phyloP scores from a whole-genome alignment of 1,284 basidiomycete genomes.

The Pyrrhoderma lamaoense region DNA sequence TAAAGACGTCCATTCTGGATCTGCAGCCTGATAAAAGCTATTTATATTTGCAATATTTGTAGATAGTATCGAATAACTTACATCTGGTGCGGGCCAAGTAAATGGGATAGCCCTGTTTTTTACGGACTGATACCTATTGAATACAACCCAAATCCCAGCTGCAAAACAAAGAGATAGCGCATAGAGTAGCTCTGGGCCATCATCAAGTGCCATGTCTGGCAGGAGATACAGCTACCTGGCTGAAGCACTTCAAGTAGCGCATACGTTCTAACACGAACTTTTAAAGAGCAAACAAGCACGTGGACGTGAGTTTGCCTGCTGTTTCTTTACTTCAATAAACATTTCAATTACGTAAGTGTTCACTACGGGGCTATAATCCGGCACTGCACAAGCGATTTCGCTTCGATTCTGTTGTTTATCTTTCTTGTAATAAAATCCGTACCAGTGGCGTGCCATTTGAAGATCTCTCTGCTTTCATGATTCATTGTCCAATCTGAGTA shows the following conservation, averaged over 20 bases:
- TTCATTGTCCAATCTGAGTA: too few relatives aligned
- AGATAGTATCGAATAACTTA: slow-evolving; percentile 28
- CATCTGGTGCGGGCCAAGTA: slow-evolving; percentile 47
- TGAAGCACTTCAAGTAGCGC: neutral
- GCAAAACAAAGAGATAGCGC: slow-evolving; percentile 58
- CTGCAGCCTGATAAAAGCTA: slow-evolving; percentile 34
- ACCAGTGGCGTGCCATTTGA: too few relatives aligned
- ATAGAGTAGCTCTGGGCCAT: slow-evolving; percentile 45
- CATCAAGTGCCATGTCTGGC: slow-evolving; percentile 24
- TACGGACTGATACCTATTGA: slow-evolving; percentile 62
- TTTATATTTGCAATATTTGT: neutral
- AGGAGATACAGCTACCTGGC: neutral
- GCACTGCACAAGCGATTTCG: too few relatives aligned
- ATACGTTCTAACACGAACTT: neutral
- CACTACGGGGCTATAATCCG: too few relatives aligned
- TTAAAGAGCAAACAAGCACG: neutral
- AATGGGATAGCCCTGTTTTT: slow-evolving; percentile 68
- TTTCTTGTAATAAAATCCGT: too few relatives aligned
- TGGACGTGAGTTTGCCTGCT: too few relatives aligned
- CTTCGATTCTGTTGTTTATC: too few relatives aligned
- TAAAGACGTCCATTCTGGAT: slow-evolving; percentile 50
- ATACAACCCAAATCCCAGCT: slow-evolving; percentile 69
- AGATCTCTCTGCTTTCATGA: too few relatives aligned
- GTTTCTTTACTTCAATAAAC: too few relatives aligned
- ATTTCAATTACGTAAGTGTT: too few relatives aligned